Conservation (phyloP, 768 basidiomycete species). For the Mycena indigotica region DNA sequence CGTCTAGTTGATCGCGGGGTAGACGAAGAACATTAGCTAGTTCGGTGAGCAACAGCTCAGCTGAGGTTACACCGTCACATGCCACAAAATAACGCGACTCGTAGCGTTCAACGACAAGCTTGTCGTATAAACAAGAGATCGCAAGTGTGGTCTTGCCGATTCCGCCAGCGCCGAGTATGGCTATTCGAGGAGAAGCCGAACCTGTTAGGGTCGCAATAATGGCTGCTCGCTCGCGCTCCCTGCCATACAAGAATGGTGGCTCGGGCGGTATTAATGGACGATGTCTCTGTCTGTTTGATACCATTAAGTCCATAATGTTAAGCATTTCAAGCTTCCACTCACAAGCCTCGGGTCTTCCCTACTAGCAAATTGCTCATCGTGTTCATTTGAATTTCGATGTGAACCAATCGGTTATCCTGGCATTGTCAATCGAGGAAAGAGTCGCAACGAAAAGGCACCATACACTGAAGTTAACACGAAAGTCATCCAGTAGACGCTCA, state of each 20-base stretch:
- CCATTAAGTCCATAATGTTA: not conserved
- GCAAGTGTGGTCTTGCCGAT: conserved; percentile 21
- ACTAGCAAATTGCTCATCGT: conserved; percentile 19
- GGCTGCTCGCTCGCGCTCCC: conserved; percentile 15
- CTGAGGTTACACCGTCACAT: conserved; percentile 22
- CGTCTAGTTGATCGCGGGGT: conserved; percentile 21
- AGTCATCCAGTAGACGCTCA: conserved; percentile 22
- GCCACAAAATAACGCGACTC: conserved; percentile 22
- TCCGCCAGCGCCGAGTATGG: conserved; percentile 20
- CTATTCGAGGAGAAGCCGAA: conserved; percentile 10
- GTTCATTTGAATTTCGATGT: conserved; percentile 22
- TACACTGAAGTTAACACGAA: conserved; percentile 23
- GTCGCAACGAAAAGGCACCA: not conserved
- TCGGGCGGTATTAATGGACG: conserved; percentile 19
- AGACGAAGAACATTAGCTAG: conserved; percentile 23
- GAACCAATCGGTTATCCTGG: conserved; percentile 19
- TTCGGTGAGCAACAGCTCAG: conserved; percentile 23
- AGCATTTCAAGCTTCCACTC: not conserved
- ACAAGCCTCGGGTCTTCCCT: conserved; percentile 9
- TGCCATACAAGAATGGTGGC: conserved; percentile 19
- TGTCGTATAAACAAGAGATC: conserved; percentile 13
- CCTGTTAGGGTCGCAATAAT: conserved; percentile 13
- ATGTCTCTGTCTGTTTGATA: not conserved
- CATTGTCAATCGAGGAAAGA: not conserved
- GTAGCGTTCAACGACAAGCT: conserved; percentile 12